Evolutionary conservation across 306 rosid species (phyloP), one percentile per base, ranked within the genome.

Genomic region (barrel medic (Medicago truncatula)): DNA sequence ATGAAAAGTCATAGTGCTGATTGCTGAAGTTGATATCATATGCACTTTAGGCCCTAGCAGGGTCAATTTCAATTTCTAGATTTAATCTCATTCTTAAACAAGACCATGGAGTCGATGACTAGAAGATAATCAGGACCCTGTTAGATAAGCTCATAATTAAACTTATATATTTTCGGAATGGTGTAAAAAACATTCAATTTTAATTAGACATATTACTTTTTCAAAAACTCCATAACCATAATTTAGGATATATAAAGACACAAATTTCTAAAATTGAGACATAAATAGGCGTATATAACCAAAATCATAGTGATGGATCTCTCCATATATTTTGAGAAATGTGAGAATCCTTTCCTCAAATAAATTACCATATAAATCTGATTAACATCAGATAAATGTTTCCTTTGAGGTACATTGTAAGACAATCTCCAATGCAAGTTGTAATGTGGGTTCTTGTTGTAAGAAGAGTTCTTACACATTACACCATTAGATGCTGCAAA

Each of bases 1-100:
- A 21, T 20, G 40, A 9, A 16, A 69, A 44, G 23, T 39, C 46
- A 1, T 13, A 71, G 13, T 50, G 10, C 9, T n/a, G 20, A 47
- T 36, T 46, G 57, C 54, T 47, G 63, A 31, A 71, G 60, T 16
- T 52, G 10, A 52, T 52, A 50, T 50, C 57, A 44, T 10, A 40
- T 40, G 44, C 44, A 40, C 44, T 40, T 12, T 40, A 40, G 44
- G 12, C 43, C 8, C 43, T 39, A 8, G 43, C 43, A 39, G 43
- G 43, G 43, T 39, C 43, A 39, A 39, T 2, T 39, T 39, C 43
- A 39, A 9, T 1, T 46, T 46, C 6, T 46, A 46, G 16, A 46
- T 46, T 46, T 11, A 11, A 46, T 46, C 52, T 46, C 52, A 44
- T 44, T 44, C 50, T 44, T 44, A 44, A 8, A 40, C 23, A 74